phyloP scores from a whole-genome alignment of 1,139 yeast species.

The Pichia sp. region DNA sequence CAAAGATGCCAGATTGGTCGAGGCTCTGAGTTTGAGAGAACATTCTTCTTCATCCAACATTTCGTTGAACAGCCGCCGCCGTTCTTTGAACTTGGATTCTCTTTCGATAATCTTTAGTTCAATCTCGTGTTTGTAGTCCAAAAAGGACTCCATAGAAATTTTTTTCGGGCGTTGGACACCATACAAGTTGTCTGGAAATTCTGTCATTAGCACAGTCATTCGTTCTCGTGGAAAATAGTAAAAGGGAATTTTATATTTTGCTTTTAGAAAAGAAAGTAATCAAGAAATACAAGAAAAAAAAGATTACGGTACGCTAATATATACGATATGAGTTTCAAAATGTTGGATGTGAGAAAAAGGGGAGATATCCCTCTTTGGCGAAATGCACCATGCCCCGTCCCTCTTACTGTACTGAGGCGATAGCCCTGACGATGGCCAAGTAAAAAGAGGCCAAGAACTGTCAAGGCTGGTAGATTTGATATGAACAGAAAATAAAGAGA shows the following conservation, averaged over 20 bases:
- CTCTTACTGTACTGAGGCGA: too few relatives aligned
- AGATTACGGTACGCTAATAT: neutral
- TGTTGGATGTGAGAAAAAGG: neutral
- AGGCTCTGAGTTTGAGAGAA: neutral
- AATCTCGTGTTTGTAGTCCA: neutral
- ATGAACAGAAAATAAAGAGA: neutral
- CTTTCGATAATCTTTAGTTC: slow-evolving; percentile 1
- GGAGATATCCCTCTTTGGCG: neutral
- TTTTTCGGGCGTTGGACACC: slow-evolving; percentile 2
- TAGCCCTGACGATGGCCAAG: too few relatives aligned
- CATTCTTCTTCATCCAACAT: slow-evolving; percentile 4
- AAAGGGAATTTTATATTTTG: neutral
- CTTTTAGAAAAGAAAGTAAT: neutral
- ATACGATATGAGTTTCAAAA: neutral
- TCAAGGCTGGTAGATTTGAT: too few relatives aligned
- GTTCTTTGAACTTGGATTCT: neutral
- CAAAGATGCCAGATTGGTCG: neutral
- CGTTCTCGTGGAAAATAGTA: neutral
- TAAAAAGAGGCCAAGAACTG: too few relatives aligned
- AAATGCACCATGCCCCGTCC: too few relatives aligned
- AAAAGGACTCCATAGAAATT: neutral
- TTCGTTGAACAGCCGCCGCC: neutral
- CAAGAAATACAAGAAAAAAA: neutral
- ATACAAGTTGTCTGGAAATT: slow-evolving; percentile 2
- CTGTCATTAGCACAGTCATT: neutral